phyloP scores from a whole-genome alignment of 441 rosid species.

The Manihot esculenta region DNA sequence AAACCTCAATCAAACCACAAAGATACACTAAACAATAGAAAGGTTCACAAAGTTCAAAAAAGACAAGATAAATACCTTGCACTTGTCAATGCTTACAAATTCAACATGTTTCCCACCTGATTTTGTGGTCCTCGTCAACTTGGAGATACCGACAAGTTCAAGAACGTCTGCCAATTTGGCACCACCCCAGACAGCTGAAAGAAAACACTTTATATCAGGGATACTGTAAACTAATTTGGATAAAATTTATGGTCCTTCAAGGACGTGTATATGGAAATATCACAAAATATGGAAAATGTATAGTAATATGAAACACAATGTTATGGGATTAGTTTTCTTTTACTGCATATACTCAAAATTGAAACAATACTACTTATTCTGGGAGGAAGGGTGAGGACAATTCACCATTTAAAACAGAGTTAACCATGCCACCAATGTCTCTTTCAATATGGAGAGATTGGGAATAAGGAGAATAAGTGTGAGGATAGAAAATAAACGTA shows the following conservation, averaged over 20 bases:
- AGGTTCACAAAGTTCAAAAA: conserved; percentile 13
- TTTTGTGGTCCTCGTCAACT: conserved; percentile 48
- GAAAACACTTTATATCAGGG: background rate
- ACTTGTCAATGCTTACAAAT: conserved; percentile 91
- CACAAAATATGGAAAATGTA: background rate
- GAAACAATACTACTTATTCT: background rate
- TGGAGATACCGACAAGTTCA: conserved; percentile 75
- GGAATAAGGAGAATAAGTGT: background rate
- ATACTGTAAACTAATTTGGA: background rate
- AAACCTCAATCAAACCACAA: conserved; percentile 5
- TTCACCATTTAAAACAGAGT: no score
- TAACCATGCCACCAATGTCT: no score
- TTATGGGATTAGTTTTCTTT: background rate
- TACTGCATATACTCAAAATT: background rate
- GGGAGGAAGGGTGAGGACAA: background rate
- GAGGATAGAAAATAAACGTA: background rate
- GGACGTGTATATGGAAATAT: background rate
- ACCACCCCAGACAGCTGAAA: conserved; percentile 87
- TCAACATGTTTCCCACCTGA: conserved; percentile 89
- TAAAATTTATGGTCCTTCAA: background rate
- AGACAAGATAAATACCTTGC: conserved; percentile 57
- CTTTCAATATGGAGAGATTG: background rate
- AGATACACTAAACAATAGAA: conserved; percentile 7
- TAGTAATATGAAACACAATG: background rate
- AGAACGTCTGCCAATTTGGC: conserved; percentile 87